Evolutionary conservation across 179 eudicot genomes (phyloP).

Genomic region (Spergularia azorica): DNA sequence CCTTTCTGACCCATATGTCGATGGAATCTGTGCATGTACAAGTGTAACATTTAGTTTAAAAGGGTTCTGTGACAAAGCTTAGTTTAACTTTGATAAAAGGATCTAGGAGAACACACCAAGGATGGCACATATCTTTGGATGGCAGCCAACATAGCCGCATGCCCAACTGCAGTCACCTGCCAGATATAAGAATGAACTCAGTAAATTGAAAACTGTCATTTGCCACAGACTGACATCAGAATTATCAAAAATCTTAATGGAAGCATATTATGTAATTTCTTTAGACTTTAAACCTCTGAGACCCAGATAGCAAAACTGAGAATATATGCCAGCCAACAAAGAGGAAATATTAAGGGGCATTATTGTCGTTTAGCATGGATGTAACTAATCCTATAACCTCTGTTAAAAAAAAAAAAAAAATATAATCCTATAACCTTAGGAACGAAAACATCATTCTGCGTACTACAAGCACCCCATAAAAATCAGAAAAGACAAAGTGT

Average conservation of each 20-base stretch:
- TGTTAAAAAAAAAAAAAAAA: background rate
- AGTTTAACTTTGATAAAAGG: background rate
- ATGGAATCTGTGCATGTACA: conserved; percentile 66
- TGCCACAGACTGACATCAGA: background rate
- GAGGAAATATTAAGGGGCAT: background rate
- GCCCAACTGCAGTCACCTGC: conserved; percentile 99
- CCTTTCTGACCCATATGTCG: conserved; percentile 89
- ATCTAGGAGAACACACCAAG: conserved; percentile 49
- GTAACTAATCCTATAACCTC: too few species aligned
- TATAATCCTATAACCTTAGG: background rate
- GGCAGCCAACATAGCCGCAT: conserved; percentile 98
- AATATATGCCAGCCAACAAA: background rate
- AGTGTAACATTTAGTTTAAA: background rate
- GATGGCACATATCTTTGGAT: conserved; percentile 92
- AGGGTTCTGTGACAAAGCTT: conserved; percentile 1
- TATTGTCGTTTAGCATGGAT: too few species aligned
- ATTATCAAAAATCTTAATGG: background rate
- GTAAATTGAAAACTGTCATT: background rate
- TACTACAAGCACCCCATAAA: background rate
- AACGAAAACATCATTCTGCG: background rate
- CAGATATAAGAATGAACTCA: conserved; percentile 5
- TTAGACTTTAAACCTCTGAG: background rate
- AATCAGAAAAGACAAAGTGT: background rate
- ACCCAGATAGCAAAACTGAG: background rate
- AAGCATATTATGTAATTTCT: background rate